A percentile compares a stretch with the other conserved stretches of the same genome.
Evolutionary conservation across 495 filamentous ascomycete genomes (phyloP).

Genomic region (Daldinia childiae): DNA sequence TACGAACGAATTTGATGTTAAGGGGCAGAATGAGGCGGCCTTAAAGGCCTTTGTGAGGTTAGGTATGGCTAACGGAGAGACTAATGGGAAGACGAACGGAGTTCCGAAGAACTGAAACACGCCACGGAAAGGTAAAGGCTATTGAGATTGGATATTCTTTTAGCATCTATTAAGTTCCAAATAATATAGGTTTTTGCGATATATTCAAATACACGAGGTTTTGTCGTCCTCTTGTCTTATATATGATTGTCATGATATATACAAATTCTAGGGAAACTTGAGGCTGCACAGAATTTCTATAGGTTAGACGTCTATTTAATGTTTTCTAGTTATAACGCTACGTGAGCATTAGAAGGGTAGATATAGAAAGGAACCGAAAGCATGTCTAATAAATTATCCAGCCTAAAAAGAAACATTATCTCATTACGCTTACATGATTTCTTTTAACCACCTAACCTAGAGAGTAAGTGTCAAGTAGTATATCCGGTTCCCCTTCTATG

Average conservation of each 20-base stretch:
- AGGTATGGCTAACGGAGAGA: neutral
- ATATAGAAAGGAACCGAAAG: too few relatives aligned
- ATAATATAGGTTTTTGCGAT: neutral
- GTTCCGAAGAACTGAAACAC: neutral
- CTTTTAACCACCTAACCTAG: too few relatives aligned
- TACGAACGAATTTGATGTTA: constrained; percentile 49
- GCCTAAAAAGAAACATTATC: too few relatives aligned
- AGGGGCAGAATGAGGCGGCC: constrained; percentile 45
- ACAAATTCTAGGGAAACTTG: neutral
- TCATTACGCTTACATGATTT: too few relatives aligned
- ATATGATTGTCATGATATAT: neutral
- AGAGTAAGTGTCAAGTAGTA: too few relatives aligned
- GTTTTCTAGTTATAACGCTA: too few relatives aligned
- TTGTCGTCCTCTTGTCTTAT: neutral
- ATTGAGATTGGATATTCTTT: neutral
- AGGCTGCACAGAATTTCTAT: too few relatives aligned
- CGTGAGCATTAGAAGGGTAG: too few relatives aligned
- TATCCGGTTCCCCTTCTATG: too few relatives aligned
- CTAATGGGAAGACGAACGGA: neutral
- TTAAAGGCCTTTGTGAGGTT: constrained; percentile 26
- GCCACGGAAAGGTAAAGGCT: neutral
- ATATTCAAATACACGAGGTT: neutral
- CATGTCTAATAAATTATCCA: too few relatives aligned
- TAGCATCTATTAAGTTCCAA: neutral
- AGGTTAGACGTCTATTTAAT: too few relatives aligned